These are phyloP conservation scores for Lipomyces sp. DNA, from an alignment of 805 yeast genomes.

Conservation along the genomic window DNA sequence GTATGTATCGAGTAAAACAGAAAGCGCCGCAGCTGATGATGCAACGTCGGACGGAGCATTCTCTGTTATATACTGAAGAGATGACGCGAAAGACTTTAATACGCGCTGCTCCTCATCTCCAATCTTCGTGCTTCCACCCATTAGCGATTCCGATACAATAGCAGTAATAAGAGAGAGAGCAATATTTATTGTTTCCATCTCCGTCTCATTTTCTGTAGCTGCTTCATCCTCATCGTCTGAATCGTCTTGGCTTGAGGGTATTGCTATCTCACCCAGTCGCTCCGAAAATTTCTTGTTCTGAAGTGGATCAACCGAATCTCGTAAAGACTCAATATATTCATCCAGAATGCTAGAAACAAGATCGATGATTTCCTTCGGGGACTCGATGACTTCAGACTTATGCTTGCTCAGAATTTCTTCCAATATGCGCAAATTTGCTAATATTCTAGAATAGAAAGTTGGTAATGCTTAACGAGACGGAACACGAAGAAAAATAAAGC, in stretches of 20 bases:
- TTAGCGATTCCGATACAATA: conserved; percentile 33
- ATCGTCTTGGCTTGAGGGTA: conserved; percentile 6
- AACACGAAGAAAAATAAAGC: no score
- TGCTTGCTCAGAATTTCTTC: conserved; percentile 59
- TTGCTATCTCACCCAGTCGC: conserved; percentile 12
- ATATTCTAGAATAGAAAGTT: conserved; percentile 41
- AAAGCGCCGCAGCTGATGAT: conserved; percentile 26
- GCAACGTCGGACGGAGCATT: conserved; percentile 18
- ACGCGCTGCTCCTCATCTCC: conserved; percentile 18
- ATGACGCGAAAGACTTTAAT: conserved; percentile 15
- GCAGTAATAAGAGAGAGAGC: conserved; percentile 37
- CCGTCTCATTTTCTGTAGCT: conserved; percentile 32
- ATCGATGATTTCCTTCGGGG: conserved; percentile 56
- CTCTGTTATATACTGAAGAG: conserved; percentile 22
- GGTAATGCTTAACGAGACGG: neutral
- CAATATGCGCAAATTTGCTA: conserved; percentile 61
- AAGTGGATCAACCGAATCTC: conserved; percentile 41
- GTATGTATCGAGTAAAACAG: conserved; percentile 23
- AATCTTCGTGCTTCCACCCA: conserved; percentile 2
- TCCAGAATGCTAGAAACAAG: conserved; percentile 46
- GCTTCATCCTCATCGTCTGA: conserved; percentile 34
- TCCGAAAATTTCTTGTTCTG: conserved; percentile 37
- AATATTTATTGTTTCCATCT: conserved; percentile 35
- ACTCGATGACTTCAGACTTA: conserved; percentile 53
- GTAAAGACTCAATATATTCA: conserved; percentile 31